Evolutionary conservation across 2,329 filamentous ascomycete genomes (phyloP).

Genomic region (Seiridium unicorne): DNA sequence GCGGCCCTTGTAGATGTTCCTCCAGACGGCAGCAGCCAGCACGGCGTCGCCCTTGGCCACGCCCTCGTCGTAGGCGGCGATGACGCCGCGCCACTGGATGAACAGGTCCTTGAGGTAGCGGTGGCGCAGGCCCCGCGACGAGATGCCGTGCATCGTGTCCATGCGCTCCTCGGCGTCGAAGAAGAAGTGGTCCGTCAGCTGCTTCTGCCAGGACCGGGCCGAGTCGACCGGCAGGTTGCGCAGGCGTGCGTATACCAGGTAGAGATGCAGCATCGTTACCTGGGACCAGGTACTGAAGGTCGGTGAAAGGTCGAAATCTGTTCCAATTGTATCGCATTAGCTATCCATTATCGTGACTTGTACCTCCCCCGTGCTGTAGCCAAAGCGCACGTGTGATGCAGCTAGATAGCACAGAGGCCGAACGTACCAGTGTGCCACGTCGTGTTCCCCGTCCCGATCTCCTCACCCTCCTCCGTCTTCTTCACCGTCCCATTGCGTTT

Average conservation of each 20-base stretch:
- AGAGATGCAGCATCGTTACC: constrained; percentile 95
- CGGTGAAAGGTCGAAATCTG: constrained; percentile 75
- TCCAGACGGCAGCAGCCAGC: constrained; percentile 82
- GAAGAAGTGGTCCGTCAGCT: constrained; percentile 94
- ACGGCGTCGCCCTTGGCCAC: constrained; percentile 74
- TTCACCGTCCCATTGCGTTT: constrained; percentile 66
- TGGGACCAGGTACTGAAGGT: constrained; percentile 97
- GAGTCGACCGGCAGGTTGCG: constrained; percentile 71
- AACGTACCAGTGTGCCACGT: constrained; percentile 79
- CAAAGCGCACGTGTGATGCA: no score
- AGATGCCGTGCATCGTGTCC: constrained; percentile 73
- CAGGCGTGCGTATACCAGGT: constrained; percentile 80
- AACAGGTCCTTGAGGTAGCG: constrained; percentile 84
- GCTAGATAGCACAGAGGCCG: background rate
- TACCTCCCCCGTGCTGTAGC: no score
- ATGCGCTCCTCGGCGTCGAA: constrained; percentile 83
- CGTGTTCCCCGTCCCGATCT: constrained; percentile 71
- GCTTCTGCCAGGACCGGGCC: constrained; percentile 78
- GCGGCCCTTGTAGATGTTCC: constrained; percentile 81
- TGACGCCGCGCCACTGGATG: constrained; percentile 84
- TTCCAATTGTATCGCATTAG: no score
- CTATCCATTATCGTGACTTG: no score
- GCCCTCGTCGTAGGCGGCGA: constrained; percentile 83
- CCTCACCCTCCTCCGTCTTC: constrained; percentile 75
- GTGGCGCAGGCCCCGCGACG: constrained; percentile 57